Evolutionary conservation across 2,329 filamentous ascomycete species (phyloP), one percentile per base, ranked within the genome.

Genomic region (Escovopsis sp.): DNA sequence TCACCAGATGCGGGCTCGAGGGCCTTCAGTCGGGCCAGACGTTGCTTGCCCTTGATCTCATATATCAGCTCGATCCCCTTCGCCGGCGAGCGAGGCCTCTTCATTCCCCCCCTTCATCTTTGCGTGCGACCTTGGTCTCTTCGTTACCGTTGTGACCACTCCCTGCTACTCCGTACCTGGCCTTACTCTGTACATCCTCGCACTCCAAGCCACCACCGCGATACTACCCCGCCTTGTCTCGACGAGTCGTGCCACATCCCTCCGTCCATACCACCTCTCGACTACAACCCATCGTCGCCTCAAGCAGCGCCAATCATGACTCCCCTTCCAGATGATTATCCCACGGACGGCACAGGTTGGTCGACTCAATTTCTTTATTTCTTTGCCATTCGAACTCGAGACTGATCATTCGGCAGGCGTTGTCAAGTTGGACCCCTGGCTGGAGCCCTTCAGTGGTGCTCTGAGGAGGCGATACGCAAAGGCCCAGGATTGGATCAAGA

Each of bases 401-500:
- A 39, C 40, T 35, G 30, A 48, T 29, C 30, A 39, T 29, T 17
- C 14, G 19, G 19, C 52, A 93, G 90, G 88, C 47, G 86, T 94
- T 35, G 60, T 92, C 44, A 64, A 82, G 55, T 69, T 96, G 39
- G 90, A 98, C 54, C 85, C 87, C 31, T 96, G 79, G 73, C 75
- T 98, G 36, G 72, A 74, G 35, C 88, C 90, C 4, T 94, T 92
- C 66, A 72, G 76, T 49, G 83, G 79, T 37, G 65, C 77, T 23
- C 66, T 98, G 43, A 78, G 74, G 56, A 70, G 74, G 41, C 76
- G 90, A 51, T 94, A 79, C 58, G 61, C 70, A 39, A 84, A 82
- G 53, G 76, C 87, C 10, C 77, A 92, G 48, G 65, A 81, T 39
- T 96, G 88, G 90, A 82, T 94, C 51, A 75, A 81, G 54, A 78